Base-by-base conservation (phyloP, 148 eudicot species). In the Polygonum aviculare region DNA sequence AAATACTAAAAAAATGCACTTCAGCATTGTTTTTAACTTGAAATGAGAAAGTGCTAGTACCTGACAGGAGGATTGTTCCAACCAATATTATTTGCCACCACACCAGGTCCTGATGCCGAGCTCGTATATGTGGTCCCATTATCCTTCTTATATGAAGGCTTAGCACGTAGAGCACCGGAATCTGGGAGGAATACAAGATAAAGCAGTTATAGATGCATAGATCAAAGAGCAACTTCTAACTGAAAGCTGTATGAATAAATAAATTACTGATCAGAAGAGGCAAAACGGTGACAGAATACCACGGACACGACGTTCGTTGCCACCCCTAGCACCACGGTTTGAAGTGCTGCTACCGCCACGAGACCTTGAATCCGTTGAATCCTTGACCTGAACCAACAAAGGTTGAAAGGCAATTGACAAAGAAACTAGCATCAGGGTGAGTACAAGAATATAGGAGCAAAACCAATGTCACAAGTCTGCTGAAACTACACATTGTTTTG, bases 91-190 rank as follows among this genome's bases (percentile, higher is more conserved):
- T 65, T 80, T 76, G 88, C 89, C 57, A 80, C 75, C 76, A 83
- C n/a, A 74, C 84, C 83, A 69, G 82, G 59, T 36, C 81, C 35
- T 26, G 86, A 73, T 38, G 79, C 72, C 18, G 88, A 79, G 72
- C 80, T 80, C 73, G 83, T 26, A 74, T 82, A 81, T 40, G 79
- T 41, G 76, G 80, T 78, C 67, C 86, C 98, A 82, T 84, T 90
- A 69, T 95, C 97, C 82, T 90, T 95, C 87, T 89, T 88, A 82
- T 85, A 88, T 48, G 90, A 76, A 78, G 92, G 72, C 76, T 86
- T 94, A 22, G 88, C 89, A 73, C 84, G 83, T 67, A 67, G 74
- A 52, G 84, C 82, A 81, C 79, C 87, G 75, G 90, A 80, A 40
- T 91, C 98, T 94, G 82, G 44, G 18, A 38, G 21, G 18, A 38